phyloP scores from a whole-genome alignment of 495 filamentous ascomycete genomes.

The Chaetomidium leptoderma region DNA sequence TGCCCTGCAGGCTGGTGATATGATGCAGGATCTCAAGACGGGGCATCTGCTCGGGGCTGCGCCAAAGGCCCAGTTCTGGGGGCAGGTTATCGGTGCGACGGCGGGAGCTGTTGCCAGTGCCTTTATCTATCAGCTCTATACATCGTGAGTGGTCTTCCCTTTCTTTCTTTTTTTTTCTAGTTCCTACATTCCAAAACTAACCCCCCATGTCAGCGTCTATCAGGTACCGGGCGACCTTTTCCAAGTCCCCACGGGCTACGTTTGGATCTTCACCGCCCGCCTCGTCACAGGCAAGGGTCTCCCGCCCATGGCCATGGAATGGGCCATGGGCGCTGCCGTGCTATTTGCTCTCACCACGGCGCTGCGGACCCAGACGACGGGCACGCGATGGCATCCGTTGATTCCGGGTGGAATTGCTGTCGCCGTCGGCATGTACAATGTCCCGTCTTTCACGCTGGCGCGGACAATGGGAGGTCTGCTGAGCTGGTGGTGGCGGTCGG shows the following conservation, averaged over 20 bases:
- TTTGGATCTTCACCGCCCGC: conserved; percentile 95
- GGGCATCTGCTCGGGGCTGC: conserved; percentile 88
- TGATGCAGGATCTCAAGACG: conserved; percentile 98
- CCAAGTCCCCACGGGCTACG: conserved; percentile 87
- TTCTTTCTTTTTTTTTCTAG: not conserved
- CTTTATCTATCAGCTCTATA: conserved; percentile 86
- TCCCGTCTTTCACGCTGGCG: conserved; percentile 90
- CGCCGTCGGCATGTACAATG: conserved; percentile 97
- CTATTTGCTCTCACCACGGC: conserved; percentile 67
- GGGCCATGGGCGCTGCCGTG: conserved; percentile 62
- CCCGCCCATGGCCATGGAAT: conserved; percentile 74
- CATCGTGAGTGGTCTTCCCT: conserved; percentile 38
- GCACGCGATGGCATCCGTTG: conserved; percentile 51
- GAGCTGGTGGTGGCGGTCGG: conserved; percentile 71
- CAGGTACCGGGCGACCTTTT: conserved; percentile 81
- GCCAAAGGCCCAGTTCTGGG: conserved; percentile 93
- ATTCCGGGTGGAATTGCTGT: conserved; percentile 94
- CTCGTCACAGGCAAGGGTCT: conserved; percentile 91
- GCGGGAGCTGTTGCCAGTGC: conserved; percentile 87
- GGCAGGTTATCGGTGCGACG: conserved; percentile 84
- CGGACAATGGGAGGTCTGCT: conserved; percentile 79
- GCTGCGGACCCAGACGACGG: conserved; percentile 50
- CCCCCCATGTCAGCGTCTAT: conserved; percentile 56
- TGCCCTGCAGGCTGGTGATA: conserved; percentile 90
- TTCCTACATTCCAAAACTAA: not conserved